A percentile compares a stretch with the other conserved stretches of the same genome.
Conservation (phyloP, 129 eudicot genomes). For the Flaveria trinervia region DNA sequence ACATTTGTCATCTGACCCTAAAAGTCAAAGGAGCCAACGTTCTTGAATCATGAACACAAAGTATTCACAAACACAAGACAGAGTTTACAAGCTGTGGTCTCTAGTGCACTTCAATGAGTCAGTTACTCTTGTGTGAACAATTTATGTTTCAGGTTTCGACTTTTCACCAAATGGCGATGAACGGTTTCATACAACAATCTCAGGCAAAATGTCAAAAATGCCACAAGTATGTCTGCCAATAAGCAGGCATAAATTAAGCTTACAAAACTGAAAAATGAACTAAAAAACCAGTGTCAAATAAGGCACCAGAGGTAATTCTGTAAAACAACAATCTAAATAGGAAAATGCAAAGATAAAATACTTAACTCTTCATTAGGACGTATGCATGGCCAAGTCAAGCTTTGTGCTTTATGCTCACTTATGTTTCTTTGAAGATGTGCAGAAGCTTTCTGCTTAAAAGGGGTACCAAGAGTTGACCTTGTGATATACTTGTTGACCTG, state of each 20-base stretch:
- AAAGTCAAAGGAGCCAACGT: background rate
- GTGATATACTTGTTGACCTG: conserved; percentile 32
- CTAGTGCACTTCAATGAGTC: conserved; percentile 3
- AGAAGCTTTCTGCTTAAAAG: conserved; percentile 39
- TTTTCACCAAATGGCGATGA: conserved; percentile 4
- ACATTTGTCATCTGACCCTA: background rate
- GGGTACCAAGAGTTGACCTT: conserved; percentile 23
- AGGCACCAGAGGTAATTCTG: conserved; percentile 29
- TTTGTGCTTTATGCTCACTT: conserved; percentile 26
- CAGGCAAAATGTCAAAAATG: conserved; percentile 38
- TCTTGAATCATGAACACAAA: background rate
- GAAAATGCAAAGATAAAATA: conserved; percentile 60
- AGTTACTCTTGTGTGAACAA: conserved; percentile 15
- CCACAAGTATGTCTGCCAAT: conserved; percentile 32
- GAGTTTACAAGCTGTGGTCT: background rate
- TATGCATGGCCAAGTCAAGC: conserved; percentile 38
- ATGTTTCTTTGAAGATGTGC: conserved; percentile 11
- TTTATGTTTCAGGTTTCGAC: background rate
- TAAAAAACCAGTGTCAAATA: conserved; percentile 32
- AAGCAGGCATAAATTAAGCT: conserved; percentile 24
- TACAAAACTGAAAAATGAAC: conserved; percentile 29
- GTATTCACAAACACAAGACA: background rate
- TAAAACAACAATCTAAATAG: conserved; percentile 30
- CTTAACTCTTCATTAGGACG: conserved; percentile 36
- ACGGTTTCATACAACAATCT: conserved; percentile 24